These are phyloP conservation scores for Suillus discolor DNA, from an alignment of 768 basidiomycete species.

Conservation along the genomic window DNA sequence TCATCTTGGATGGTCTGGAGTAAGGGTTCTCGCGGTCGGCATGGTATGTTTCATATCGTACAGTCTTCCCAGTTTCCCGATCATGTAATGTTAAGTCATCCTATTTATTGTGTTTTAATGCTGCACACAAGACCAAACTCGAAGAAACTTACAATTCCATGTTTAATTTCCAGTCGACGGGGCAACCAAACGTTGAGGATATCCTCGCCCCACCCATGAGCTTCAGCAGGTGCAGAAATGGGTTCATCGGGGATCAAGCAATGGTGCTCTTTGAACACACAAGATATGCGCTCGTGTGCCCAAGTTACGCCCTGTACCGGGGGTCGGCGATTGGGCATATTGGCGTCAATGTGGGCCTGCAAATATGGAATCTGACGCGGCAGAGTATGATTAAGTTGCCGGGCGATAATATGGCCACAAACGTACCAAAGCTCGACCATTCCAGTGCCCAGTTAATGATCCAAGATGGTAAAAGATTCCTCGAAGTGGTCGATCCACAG, in stretches of 20 bases:
- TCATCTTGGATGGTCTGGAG: slow-evolving; percentile 25
- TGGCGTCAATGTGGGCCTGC: slow-evolving; percentile 26
- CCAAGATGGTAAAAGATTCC: slow-evolving; percentile 47
- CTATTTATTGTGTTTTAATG: slow-evolving; percentile 26
- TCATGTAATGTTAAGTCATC: slow-evolving; percentile 45
- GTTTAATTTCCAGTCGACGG: slow-evolving; percentile 34
- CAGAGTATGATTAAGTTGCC: slow-evolving; percentile 9
- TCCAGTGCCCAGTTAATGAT: slow-evolving; percentile 47
- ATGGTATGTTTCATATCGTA: slow-evolving; percentile 49
- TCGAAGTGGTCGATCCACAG: slow-evolving; percentile 38
- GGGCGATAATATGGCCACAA: slow-evolving; percentile 7
- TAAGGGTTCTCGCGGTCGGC: slow-evolving; percentile 41
- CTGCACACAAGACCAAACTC: background rate
- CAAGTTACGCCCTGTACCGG: slow-evolving; percentile 27
- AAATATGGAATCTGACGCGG: slow-evolving; percentile 27
- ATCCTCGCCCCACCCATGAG: slow-evolving; percentile 40
- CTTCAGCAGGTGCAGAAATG: slow-evolving; percentile 37
- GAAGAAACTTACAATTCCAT: slow-evolving; percentile 33
- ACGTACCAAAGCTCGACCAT: slow-evolving; percentile 48
- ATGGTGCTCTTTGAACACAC: slow-evolving; percentile 48
- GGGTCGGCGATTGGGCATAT: slow-evolving; percentile 21
- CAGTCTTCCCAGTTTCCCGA: slow-evolving; percentile 38
- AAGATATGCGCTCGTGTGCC: slow-evolving; percentile 41
- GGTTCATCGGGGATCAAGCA: slow-evolving; percentile 43
- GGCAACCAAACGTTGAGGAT: slow-evolving; percentile 54